phyloP scores from a whole-genome alignment of 352 stramenopile genomes.

The Phytopythium montanum region DNA sequence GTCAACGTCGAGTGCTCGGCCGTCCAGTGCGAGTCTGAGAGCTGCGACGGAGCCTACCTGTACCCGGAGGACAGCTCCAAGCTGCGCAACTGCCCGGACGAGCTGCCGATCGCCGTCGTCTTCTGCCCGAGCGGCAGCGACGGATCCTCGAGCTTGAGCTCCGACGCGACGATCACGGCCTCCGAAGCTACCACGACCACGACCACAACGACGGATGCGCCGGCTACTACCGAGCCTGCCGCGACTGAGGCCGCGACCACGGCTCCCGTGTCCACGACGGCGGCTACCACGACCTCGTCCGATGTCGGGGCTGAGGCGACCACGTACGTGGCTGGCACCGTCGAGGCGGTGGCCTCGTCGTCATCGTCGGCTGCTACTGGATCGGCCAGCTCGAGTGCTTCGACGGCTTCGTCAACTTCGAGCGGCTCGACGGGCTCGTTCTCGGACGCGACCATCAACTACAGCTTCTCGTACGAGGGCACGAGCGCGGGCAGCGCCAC shows the following conservation, averaged over 20 bases:
- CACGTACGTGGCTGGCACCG: not conserved
- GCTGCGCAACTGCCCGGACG: conserved; percentile 41
- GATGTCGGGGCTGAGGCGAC: not conserved
- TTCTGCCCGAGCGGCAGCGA: conserved; percentile 35
- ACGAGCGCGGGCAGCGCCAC: conserved; percentile 26
- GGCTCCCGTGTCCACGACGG: conserved; percentile 9
- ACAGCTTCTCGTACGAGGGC: conserved; percentile 40
- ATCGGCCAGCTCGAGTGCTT: conserved; percentile 9
- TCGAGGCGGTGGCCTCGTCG: conserved; percentile 1
- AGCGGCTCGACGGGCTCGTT: conserved; percentile 20
- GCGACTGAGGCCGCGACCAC: not conserved
- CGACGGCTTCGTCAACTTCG: conserved; percentile 7
- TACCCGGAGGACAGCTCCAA: conserved; percentile 50
- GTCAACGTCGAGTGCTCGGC: conserved; percentile 27
- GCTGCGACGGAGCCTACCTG: conserved; percentile 45
- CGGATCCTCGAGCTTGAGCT: conserved; percentile 11
- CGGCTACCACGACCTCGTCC: conserved; percentile 11
- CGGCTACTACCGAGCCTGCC: conserved; percentile 2
- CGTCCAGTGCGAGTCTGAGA: conserved; percentile 28
- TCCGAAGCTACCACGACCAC: conserved; percentile 6
- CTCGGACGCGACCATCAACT: conserved; percentile 38
- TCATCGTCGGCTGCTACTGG: conserved; percentile 13
- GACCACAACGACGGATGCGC: conserved; percentile 10
- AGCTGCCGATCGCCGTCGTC: conserved; percentile 29
- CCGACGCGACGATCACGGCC: conserved; percentile 12